Evolutionary conservation across 1,284 basidiomycete genomes (phyloP), one percentile per base, ranked within the genome.

Genomic region (Caloboletus inedulis): DNA sequence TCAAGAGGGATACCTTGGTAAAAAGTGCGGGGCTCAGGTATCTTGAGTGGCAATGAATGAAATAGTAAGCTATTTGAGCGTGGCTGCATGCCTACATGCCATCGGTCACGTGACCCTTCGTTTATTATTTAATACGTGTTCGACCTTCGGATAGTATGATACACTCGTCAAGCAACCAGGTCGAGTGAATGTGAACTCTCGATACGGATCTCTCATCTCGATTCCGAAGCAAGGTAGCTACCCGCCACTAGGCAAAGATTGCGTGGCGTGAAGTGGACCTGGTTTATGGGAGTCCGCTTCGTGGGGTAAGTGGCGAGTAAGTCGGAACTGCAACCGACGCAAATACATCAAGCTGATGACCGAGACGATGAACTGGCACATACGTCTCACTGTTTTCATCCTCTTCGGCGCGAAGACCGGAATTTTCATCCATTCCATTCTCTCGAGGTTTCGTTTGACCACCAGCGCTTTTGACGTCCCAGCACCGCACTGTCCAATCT

Each of bases 401-500:
- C 25, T 72, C 72, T 58, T 74, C 70, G 37, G 58, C 52, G 43
- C 70, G 74, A 54, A 68, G 57, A 55, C 62, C 59, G 7, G 69
- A 59, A 29, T 61, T 59, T 43, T 74, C 69, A 25, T 68, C 51
- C 47, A 62, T 65, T 18, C 80, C 84, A 65, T 81, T 82, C 62
- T 84, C 83, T 42, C 75, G 74, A 37, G 74, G 56, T 70, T 85
- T 82, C 23, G 60, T 68, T 46, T 75, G 68, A 0, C 90, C 91
- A 14, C 93, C 94, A 1, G 90, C 74, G 34, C 81, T 74, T 66
- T 91, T 91, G 27, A 98, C 89, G 69, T 99, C 97, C 97, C 97
- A 99, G 56, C 93, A 94, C 23, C 94, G 79, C 12, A 98, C 94
- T 1, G 94, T 97, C 80, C 91, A 94, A 69, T 99, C 97, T 21